Evolutionary conservation across 2,329 filamentous ascomycete species (phyloP).

Genomic region (Teratosphaeria destructans): DNA sequence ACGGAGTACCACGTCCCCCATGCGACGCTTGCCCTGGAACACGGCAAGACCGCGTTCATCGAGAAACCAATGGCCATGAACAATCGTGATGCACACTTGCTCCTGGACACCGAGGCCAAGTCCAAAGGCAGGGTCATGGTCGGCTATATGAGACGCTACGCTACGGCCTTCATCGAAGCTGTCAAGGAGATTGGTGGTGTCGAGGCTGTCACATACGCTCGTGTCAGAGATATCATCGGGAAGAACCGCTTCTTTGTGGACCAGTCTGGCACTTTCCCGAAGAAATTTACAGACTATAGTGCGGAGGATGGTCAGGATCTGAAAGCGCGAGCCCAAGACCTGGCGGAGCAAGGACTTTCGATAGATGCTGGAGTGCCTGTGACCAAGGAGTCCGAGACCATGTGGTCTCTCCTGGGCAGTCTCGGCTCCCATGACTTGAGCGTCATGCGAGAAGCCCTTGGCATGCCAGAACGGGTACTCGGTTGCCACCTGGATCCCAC

Average conservation of each 20-base stretch:
- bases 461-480: slow-evolving; percentile 37
- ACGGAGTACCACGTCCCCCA: slow-evolving; percentile 48
- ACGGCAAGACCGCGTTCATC: slow-evolving; percentile 48
- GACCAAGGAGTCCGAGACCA: slow-evolving; percentile 21
- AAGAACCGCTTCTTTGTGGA: slow-evolving; percentile 41
- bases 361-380: slow-evolving; percentile 14
- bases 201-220: slow-evolving; percentile 45
- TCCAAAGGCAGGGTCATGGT: slow-evolving; percentile 43
- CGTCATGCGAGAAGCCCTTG: slow-evolving; percentile 44
- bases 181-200: slow-evolving; percentile 45
- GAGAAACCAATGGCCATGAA: slow-evolving; percentile 50
- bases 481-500: slow-evolving; percentile 33
- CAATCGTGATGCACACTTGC: slow-evolving; percentile 34
- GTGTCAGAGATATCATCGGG: slow-evolving; percentile 45
- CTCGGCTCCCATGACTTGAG: slow-evolving; percentile 47
- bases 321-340: slow-evolving; percentile 5
- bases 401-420: slow-evolving; percentile 36
- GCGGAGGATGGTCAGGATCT: slow-evolving; percentile 16
- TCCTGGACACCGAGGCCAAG: slow-evolving; percentile 40
- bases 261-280: slow-evolving; percentile 40
- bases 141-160: slow-evolving; percentile 53
- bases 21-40: slow-evolving; percentile 41
- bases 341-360: neutral
- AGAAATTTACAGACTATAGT: slow-evolving; percentile 34
- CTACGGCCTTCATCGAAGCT: slow-evolving; percentile 43